phyloP scores from a whole-genome alignment of 208 protist species.

The Vickermania spadyakhi region DNA sequence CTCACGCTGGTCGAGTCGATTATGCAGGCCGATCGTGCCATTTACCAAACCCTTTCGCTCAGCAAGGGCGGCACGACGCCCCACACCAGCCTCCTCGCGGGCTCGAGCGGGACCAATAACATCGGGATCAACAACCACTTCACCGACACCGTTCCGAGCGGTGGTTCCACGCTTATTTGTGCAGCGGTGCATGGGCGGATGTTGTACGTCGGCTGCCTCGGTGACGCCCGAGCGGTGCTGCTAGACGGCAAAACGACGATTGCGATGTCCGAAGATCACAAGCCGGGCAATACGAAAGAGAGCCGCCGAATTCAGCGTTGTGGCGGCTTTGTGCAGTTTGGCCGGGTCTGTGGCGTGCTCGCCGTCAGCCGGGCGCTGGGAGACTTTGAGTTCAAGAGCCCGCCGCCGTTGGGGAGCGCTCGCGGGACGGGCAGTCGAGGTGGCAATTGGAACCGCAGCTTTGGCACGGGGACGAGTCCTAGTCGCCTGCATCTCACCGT shows the following conservation, averaged over 20 bases:
- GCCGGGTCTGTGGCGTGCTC: slow-evolving; percentile 86
- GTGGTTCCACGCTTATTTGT: slow-evolving; percentile 63
- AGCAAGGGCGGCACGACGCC: slow-evolving; percentile 6
- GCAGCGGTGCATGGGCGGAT: slow-evolving; percentile 63
- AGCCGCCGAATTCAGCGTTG: slow-evolving; percentile 61
- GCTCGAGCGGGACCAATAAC: not conserved
- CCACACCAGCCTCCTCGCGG: slow-evolving; percentile 8
- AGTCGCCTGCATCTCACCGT: not conserved
- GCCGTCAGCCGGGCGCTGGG: slow-evolving; percentile 87
- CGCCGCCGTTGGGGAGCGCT: slow-evolving; percentile 16
- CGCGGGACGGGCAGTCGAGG: slow-evolving; percentile 12
- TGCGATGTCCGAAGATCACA: slow-evolving; percentile 89
- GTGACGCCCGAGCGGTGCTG: slow-evolving; percentile 80
- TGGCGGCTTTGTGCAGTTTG: slow-evolving; percentile 87
- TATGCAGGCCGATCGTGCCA: slow-evolving; percentile 46
- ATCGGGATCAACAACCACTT: not conserved
- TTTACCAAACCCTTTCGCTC: slow-evolving; percentile 22
- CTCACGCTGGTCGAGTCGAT: slow-evolving; percentile 65
- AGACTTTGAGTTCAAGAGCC: slow-evolving; percentile 88
- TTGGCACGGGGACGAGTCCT: not conserved
- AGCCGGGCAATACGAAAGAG: slow-evolving; percentile 67
- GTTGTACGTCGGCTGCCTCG: slow-evolving; percentile 81
- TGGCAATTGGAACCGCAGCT: not conserved
- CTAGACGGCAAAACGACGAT: slow-evolving; percentile 69
- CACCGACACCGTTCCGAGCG: slow-evolving; percentile 8